Evolutionary conservation across 202 grass and related monocot species (phyloP).

Genomic region (Cymbopogon flexuosus): DNA sequence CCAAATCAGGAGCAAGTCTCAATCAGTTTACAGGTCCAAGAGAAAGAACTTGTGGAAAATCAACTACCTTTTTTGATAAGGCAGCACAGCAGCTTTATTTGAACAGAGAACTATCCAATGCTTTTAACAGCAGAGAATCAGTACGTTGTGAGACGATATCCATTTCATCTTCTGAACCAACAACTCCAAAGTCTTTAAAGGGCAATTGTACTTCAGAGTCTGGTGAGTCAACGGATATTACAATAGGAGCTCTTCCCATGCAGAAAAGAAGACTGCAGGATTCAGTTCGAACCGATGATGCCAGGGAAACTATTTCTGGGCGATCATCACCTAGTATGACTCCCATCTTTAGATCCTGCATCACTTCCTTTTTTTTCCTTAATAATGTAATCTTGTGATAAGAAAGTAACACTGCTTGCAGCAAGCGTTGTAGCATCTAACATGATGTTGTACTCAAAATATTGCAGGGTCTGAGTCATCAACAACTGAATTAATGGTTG

Average conservation of each 20-base stretch:
- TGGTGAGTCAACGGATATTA: constrained; percentile 29
- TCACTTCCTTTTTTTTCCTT: not conserved
- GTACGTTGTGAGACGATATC: constrained; percentile 26
- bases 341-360: constrained; percentile 18
- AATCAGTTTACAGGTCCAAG: constrained; percentile 23
- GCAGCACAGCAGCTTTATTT: constrained; percentile 21
- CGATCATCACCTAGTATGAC: constrained; percentile 34
- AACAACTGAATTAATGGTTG: not conserved
- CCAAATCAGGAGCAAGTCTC: constrained; percentile 21
- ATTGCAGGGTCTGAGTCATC: constrained; percentile 32
- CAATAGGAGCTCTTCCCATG: constrained; percentile 19
- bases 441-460: constrained; percentile 13
- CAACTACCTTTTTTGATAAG: constrained; percentile 17
- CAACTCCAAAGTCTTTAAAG: constrained; percentile 18
- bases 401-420: constrained; percentile 5
- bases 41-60: constrained; percentile 29
- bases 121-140: constrained; percentile 22
- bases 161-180: constrained; percentile 30
- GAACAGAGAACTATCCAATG: constrained; percentile 15
- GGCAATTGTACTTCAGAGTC: constrained; percentile 38
- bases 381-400: constrained; percentile 1
- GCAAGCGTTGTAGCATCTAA: constrained; percentile 3
- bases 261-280: constrained; percentile 31
- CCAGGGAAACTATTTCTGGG: constrained; percentile 12
- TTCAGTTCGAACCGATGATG: constrained; percentile 13